Evolutionary conservation across 2,329 filamentous ascomycete species (phyloP).

Genomic region (Paecilomyces sp.): DNA sequence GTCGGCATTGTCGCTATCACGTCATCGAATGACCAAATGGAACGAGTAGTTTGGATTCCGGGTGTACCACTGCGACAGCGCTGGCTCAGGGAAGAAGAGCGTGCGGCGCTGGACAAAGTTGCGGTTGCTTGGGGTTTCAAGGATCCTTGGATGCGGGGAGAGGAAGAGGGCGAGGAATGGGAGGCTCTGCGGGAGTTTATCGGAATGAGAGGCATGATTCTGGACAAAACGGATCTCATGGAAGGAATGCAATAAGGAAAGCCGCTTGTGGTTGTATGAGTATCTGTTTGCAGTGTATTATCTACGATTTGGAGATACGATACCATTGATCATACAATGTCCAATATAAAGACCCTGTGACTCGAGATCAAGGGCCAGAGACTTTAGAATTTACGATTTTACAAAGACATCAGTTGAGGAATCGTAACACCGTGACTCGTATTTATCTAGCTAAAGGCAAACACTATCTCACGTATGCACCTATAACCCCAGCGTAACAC

Average conservation of each 20-base stretch:
- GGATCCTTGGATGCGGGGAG: constrained; percentile 69
- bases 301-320: not conserved
- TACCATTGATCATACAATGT: not conserved
- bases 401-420: constrained; percentile 10
- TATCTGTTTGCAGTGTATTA: constrained; percentile 2
- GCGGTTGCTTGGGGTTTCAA: constrained; percentile 89
- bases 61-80: constrained; percentile 74
- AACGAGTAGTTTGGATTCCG: constrained; percentile 79
- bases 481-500: constrained; percentile 17
- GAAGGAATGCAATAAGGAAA: constrained; percentile 70
- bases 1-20: constrained; percentile 78
- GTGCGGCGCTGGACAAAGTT: constrained; percentile 77
- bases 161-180: constrained; percentile 90
- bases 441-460: constrained; percentile 24
- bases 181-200: constrained; percentile 77
- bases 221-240: constrained; percentile 87
- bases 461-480: constrained; percentile 19
- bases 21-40: constrained; percentile 92
- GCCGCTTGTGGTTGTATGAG: not conserved
- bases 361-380: not conserved
- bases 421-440: constrained; percentile 23
- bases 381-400: not conserved
- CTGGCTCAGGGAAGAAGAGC: constrained; percentile 85
- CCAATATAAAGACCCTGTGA: not conserved
- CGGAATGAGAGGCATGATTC: constrained; percentile 74